These are phyloP conservation scores for Fusarium foetens DNA, from an alignment of 2,329 filamentous ascomycete genomes.

Conservation along the genomic window DNA sequence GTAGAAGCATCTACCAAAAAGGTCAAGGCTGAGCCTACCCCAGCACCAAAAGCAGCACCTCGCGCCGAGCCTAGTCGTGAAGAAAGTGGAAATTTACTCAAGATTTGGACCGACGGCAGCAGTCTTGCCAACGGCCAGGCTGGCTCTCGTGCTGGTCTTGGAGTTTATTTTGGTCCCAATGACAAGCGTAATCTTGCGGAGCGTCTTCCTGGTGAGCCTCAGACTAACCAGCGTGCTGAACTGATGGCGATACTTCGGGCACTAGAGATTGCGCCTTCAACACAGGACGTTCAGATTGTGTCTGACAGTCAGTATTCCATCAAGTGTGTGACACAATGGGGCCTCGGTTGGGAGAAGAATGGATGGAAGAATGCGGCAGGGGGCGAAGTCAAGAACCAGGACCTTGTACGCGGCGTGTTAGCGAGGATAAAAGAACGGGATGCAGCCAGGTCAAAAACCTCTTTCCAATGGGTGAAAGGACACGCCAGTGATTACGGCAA, in stretches of 20 bases:
- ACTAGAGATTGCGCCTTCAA: conserved; percentile 76
- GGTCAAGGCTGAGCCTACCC: conserved; percentile 45
- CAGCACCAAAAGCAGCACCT: not conserved
- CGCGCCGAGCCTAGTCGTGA: not conserved
- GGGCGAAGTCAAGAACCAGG: conserved; percentile 84
- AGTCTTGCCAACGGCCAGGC: conserved; percentile 66
- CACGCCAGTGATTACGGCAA: conserved; percentile 81
- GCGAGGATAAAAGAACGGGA: conserved; percentile 76
- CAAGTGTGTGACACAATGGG: conserved; percentile 89
- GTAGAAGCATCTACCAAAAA: conserved; percentile 39
- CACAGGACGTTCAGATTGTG: conserved; percentile 77
- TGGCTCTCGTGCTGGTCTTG: conserved; percentile 68
- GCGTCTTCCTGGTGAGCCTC: conserved; percentile 74
- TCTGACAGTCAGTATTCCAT: conserved; percentile 94
- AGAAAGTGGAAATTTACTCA: conserved; percentile 43
- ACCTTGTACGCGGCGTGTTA: conserved; percentile 80
- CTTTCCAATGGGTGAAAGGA: conserved; percentile 91
- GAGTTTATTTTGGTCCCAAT: conserved; percentile 69
- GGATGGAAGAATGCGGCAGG: conserved; percentile 79
- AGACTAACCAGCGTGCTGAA: conserved; percentile 98
- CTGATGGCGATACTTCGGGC: conserved; percentile 87
- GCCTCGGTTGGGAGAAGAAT: conserved; percentile 76
- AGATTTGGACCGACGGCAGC: conserved; percentile 72
- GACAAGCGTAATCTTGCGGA: conserved; percentile 77
- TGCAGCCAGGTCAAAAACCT: conserved; percentile 67